phyloP scores from a whole-genome alignment of 73 alveolate genomes.

The Paramecium biaurelia region DNA sequence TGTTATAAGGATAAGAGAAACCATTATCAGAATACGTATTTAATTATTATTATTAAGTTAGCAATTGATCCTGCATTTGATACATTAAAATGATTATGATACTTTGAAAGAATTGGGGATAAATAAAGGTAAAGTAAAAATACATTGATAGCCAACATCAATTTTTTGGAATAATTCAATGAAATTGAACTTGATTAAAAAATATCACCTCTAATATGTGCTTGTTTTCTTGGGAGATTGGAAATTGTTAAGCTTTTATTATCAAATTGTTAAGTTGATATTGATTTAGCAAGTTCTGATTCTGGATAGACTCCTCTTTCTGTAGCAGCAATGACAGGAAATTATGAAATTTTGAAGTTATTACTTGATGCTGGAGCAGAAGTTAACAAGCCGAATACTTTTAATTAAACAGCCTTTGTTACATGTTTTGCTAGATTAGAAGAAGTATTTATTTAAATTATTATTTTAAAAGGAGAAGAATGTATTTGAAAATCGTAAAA shows the following conservation, averaged over 20 bases:
- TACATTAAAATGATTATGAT: slow-evolving; percentile 34
- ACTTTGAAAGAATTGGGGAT: slow-evolving; percentile 25
- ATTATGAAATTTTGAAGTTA: slow-evolving; percentile 71
- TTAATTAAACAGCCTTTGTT: slow-evolving; percentile 71
- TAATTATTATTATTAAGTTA: neutral
- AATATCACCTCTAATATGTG: slow-evolving; percentile 77
- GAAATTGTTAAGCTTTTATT: slow-evolving; percentile 70
- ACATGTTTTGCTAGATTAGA: slow-evolving; percentile 76
- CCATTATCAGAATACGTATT: neutral
- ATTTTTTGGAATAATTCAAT: slow-evolving; percentile 68
- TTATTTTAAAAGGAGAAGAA: slow-evolving; percentile 52
- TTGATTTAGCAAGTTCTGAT: slow-evolving; percentile 76
- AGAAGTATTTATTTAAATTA: slow-evolving; percentile 51
- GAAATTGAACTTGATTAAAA: slow-evolving; percentile 78
- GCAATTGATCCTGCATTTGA: neutral
- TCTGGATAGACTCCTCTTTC: slow-evolving; percentile 74
- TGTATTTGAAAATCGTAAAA: slow-evolving; percentile 79
- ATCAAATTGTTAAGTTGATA: slow-evolving; percentile 71
- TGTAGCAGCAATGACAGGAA: slow-evolving; percentile 80
- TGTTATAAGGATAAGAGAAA: neutral
- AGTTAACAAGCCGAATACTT: slow-evolving; percentile 67
- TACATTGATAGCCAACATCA: slow-evolving; percentile 42
- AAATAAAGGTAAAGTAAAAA: neutral
- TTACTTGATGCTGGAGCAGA: slow-evolving; percentile 80
- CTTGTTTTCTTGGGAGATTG: slow-evolving; percentile 73